Conservation (phyloP, 148 eudicot genomes). For the Silene conica region DNA sequence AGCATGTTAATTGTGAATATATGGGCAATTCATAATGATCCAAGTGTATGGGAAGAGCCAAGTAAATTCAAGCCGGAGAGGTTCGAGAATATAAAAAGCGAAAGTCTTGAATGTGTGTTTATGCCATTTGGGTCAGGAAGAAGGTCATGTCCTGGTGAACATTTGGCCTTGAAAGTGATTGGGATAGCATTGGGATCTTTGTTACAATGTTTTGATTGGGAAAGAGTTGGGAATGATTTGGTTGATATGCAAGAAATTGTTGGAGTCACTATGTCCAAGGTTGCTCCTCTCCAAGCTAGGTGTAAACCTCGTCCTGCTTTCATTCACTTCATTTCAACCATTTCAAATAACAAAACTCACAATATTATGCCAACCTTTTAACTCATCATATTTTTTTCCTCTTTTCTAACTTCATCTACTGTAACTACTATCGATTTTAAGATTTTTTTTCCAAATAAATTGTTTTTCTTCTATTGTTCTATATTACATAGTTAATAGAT, state of each 20-base stretch:
- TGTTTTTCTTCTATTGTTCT: no score
- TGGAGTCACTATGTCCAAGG: constrained; percentile 15
- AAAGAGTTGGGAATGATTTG: neutral
- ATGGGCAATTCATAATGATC: constrained; percentile 22
- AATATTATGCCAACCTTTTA: no score
- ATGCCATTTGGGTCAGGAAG: constrained; percentile 24
- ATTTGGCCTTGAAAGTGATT: constrained; percentile 9
- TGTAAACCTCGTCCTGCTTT: constrained; percentile 1
- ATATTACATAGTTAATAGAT: no score
- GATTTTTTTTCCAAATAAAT: no score
- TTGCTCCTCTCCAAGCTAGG: constrained; percentile 15
- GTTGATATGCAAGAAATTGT: constrained; percentile 17
- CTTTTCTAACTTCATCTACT: no score
- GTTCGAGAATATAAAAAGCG: constrained; percentile 11
- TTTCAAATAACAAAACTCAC: neutral
- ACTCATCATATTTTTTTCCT: no score
- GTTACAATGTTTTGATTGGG: constrained; percentile 16
- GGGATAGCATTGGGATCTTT: constrained; percentile 9
- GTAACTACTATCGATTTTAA: no score
- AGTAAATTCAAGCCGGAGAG: constrained; percentile 19
- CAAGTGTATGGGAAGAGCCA: constrained; percentile 17
- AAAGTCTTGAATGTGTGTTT: constrained; percentile 10
- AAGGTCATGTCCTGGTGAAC: constrained; percentile 16
- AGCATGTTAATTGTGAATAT: constrained; percentile 16
- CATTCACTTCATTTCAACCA: neutral